Evolutionary conservation across 2,329 filamentous ascomycete genomes (phyloP), one percentile per base, ranked within the genome.

Genomic region (Scolecobasidium constrictum): DNA sequence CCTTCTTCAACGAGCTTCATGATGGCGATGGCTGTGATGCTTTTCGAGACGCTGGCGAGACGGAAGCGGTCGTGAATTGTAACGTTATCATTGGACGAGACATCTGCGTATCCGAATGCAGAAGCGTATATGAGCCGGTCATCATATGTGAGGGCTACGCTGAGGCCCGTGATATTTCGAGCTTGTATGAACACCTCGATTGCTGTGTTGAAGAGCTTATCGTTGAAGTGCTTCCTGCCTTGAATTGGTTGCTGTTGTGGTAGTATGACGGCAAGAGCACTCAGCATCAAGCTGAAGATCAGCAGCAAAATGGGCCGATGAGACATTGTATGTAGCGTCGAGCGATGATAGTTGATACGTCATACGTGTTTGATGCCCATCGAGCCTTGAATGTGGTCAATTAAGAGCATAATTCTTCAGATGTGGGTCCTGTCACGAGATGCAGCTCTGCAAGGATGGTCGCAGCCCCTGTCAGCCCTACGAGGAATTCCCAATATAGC

Each of bases 41-140:
- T 44, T 44, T 44, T 44, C 6, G 42, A 44, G 5, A 44, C 36
- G 17, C 42, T 44, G 11, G 42, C 42, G 12, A 43, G 22, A n/a
- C 42, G 42, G 42, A 44, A 44, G 42, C 42, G 42, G 26, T 44
- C 17, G 7, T 31, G 18, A n/a, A 22, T 38, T 20, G 20, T 38
- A 6, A 44, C 42, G n/a, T 34, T 20, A 15, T 26, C 35, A 12
- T 44, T 35, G 3, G 23, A 13, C 31, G 26, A 34, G 12, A 6
- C 19, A 16, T 44, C 17, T 4, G 42, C 42, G 19, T 44, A 44
- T 20, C 35, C 42, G 38, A 38, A 39, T 16, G 18, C 35, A 11
- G 42, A 38, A 15, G 42, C 20, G 18, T 44, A 44, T 12, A 44
- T 34, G 15, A 44, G 23, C 11, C 36, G 35, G n/a, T 38, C 35